Evolutionary conservation across 768 basidiomycete species (phyloP).

Genomic region (Trametopsis cervina): DNA sequence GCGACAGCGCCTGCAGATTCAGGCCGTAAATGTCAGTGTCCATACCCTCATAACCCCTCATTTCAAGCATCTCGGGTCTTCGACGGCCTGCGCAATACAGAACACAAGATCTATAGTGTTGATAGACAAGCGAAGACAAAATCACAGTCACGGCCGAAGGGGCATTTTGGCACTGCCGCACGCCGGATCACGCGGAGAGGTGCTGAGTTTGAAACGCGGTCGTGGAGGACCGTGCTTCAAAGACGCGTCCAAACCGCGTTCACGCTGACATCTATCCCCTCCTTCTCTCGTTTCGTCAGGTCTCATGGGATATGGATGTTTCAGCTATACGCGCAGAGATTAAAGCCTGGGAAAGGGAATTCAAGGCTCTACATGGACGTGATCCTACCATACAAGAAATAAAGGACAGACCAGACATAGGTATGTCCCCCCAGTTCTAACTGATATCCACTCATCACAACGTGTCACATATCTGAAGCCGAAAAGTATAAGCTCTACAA

Average conservation of each 20-base stretch:
- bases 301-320: constrained; percentile 30
- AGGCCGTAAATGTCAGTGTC: no score
- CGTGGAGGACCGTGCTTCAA: constrained; percentile 9
- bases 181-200: not conserved
- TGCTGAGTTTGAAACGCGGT: not conserved
- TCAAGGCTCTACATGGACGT: constrained; percentile 46
- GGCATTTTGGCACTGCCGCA: no score
- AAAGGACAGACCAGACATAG: constrained; percentile 50
- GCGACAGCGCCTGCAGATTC: no score
- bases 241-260: constrained; percentile 6
- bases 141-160: no score
- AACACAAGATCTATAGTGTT: no score
- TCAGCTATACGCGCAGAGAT: constrained; percentile 57
- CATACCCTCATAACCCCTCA: no score
- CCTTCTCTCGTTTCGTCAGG: not conserved
- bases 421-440: no score
- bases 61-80: no score
- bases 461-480: constrained; percentile 46
- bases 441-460: no score
- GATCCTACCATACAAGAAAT: constrained; percentile 69
- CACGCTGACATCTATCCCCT: not conserved
- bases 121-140: no score
- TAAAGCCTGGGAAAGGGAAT: constrained; percentile 72
- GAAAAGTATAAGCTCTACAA: constrained; percentile 81
- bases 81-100: no score